phyloP scores from a whole-genome alignment of 73 alveolate genomes.

The Tetrahymena borealis region DNA sequence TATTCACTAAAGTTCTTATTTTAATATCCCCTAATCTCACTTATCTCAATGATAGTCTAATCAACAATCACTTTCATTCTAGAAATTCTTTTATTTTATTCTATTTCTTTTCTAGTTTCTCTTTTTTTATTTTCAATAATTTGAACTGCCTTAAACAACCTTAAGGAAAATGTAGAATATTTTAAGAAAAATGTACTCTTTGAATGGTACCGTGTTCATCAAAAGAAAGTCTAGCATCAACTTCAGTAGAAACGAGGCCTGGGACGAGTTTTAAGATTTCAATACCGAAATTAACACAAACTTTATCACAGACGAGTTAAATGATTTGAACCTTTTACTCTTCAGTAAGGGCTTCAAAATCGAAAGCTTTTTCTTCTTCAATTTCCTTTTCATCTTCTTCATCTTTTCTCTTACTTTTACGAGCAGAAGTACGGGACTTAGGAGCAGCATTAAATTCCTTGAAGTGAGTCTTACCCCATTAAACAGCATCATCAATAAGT shows the following conservation, averaged over 20 bases:
- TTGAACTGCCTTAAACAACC: no score
- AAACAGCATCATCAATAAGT: slow-evolving; percentile 44
- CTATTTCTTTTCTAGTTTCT: no score
- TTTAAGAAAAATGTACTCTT: neutral
- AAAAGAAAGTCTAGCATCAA: slow-evolving; percentile 69
- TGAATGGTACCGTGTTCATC: slow-evolving; percentile 52
- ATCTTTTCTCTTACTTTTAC: slow-evolving; percentile 17
- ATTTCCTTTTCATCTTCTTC: slow-evolving; percentile 15
- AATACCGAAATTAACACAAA: slow-evolving; percentile 52
- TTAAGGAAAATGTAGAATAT: no score
- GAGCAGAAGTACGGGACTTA: slow-evolving; percentile 17
- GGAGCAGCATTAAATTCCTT: slow-evolving; percentile 15
- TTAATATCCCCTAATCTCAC: no score
- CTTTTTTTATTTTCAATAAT: no score
- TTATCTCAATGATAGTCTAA: no score
- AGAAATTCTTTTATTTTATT: no score
- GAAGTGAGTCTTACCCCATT: slow-evolving; percentile 14
- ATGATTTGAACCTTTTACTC: slow-evolving; percentile 20
- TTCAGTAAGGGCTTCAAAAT: slow-evolving; percentile 10
- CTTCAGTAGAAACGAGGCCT: slow-evolving; percentile 70
- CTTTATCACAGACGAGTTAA: slow-evolving; percentile 46
- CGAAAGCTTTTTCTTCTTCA: slow-evolving; percentile 26
- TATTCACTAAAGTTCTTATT: no score
- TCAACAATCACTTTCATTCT: no score
- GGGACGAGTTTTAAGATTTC: slow-evolving; percentile 58